These are phyloP conservation scores for Austroboletus olivaceoglutinosus DNA, from an alignment of 1,284 basidiomycete species.

Conservation along the genomic window DNA sequence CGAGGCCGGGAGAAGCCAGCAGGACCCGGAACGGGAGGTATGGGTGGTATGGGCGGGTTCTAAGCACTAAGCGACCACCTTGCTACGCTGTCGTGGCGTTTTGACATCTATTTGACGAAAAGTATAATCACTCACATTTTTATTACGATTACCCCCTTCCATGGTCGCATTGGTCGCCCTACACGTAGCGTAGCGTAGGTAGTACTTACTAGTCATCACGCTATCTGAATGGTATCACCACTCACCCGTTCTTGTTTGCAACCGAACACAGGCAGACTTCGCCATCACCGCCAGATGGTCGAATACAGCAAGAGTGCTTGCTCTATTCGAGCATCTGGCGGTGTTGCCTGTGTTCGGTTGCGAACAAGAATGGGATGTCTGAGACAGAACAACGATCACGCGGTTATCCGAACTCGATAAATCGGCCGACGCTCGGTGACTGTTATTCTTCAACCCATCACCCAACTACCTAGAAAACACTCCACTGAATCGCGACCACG, in stretches of 20 bases:
- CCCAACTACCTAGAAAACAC: background rate
- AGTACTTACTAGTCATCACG: slow-evolving; percentile 8
- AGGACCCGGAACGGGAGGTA: slow-evolving; percentile 57
- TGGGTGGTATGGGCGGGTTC: slow-evolving; percentile 63
- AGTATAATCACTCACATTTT: slow-evolving; percentile 5
- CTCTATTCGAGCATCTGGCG: no score
- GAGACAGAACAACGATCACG: no score
- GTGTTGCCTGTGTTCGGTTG: background rate
- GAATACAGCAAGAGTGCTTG: no score
- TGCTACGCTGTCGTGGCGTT: background rate
- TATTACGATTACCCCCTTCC: slow-evolving; percentile 11
- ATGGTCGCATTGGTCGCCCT: slow-evolving; percentile 9
- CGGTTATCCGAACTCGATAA: slow-evolving; percentile 1
- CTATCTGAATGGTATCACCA: slow-evolving; percentile 25
- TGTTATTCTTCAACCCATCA: background rate
- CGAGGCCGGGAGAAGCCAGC: slow-evolving; percentile 76
- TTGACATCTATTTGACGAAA: slow-evolving; percentile 3
- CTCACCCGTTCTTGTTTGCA: no score
- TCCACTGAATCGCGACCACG: background rate
- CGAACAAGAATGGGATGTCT: background rate
- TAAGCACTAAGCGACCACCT: slow-evolving; percentile 16
- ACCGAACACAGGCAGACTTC: no score
- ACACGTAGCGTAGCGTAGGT: slow-evolving; percentile 16
- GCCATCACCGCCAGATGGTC: no score
- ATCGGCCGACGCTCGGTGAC: background rate